Evolutionary conservation across 805 yeast species (phyloP).

Genomic region (Wickerhamiella vanderwaltii): DNA sequence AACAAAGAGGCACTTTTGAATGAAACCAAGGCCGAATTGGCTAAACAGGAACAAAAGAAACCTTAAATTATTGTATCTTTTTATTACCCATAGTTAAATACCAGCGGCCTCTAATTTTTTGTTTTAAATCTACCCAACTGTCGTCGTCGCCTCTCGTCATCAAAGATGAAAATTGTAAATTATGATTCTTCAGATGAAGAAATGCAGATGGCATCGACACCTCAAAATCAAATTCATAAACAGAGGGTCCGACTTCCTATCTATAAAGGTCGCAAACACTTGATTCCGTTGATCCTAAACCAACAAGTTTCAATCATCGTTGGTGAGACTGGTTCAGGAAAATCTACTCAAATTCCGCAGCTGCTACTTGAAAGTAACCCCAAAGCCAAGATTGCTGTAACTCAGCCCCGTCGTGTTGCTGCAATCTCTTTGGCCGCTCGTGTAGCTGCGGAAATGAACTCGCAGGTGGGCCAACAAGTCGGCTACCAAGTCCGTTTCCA

Average conservation of each 20-base stretch:
- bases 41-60: neutral
- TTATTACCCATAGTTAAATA: neutral
- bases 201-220: neutral
- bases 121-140: too few relatives aligned
- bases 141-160: too few relatives aligned
- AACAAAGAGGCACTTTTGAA: slow-evolving; percentile 4
- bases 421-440: slow-evolving; percentile 89
- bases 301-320: slow-evolving; percentile 68
- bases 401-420: slow-evolving; percentile 97
- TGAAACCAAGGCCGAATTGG: neutral
- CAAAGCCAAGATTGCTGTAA: slow-evolving; percentile 62
- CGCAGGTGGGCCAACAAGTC: slow-evolving; percentile 62
- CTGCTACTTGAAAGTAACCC: slow-evolving; percentile 42
- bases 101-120: too few relatives aligned
- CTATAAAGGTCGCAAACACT: slow-evolving; percentile 52
- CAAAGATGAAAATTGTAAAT: slow-evolving; percentile 14
- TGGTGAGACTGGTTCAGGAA: slow-evolving; percentile 98
- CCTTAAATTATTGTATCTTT: neutral
- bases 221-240: slow-evolving; percentile 33
- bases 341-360: slow-evolving; percentile 94
- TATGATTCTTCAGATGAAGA: slow-evolving; percentile 16
- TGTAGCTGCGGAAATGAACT: slow-evolving; percentile 80
- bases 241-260: slow-evolving; percentile 59
- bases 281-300: slow-evolving; percentile 40
- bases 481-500: slow-evolving; percentile 93